Conservation (phyloP, 495 filamentous ascomycete species). For the Ramalina intermedia region DNA sequence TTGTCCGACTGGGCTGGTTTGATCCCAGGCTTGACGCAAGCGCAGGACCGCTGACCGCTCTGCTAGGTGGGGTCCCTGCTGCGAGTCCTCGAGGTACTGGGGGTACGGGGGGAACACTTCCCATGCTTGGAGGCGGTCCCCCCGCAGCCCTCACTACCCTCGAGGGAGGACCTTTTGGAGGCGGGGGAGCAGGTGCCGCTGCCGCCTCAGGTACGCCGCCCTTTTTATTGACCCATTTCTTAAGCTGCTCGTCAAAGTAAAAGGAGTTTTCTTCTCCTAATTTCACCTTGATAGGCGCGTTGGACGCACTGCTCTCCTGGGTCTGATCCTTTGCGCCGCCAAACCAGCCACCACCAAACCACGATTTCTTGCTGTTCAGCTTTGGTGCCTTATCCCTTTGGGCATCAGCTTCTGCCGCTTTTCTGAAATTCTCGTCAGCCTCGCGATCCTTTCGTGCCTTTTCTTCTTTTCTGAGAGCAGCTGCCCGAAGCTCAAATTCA, state of each 20-base stretch:
- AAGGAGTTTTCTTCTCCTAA: constrained; percentile 89
- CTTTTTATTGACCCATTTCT: constrained; percentile 98
- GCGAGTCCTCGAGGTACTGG: constrained; percentile 19
- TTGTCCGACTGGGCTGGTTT: constrained; percentile 22
- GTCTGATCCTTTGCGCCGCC: constrained; percentile 52
- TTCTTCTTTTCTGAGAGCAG: constrained; percentile 37
- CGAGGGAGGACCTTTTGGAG: constrained; percentile 32
- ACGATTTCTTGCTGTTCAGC: constrained; percentile 42
- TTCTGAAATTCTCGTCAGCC: constrained; percentile 65
- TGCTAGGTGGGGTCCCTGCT: constrained; percentile 23
- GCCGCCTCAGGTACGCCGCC: constrained; percentile 30
- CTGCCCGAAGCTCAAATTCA: constrained; percentile 35
- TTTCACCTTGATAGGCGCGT: constrained; percentile 79
- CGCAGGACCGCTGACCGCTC: constrained; percentile 20
- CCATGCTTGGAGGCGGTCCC: constrained; percentile 9
- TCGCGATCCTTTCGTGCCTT: constrained; percentile 36
- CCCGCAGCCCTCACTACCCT: constrained; percentile 15
- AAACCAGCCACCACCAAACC: constrained; percentile 84
- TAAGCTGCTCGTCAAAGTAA: constrained; percentile 83
- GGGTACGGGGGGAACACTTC: constrained; percentile 19
- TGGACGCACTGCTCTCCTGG: constrained; percentile 22
- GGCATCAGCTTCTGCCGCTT: constrained; percentile 74
- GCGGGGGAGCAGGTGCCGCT: constrained; percentile 38
- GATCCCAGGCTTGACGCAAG: constrained; percentile 18
- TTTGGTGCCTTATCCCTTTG: constrained; percentile 25